Evolutionary conservation across 192 early-diverging fungal species (phyloP).

Genomic region (Coemansia reversa): DNA sequence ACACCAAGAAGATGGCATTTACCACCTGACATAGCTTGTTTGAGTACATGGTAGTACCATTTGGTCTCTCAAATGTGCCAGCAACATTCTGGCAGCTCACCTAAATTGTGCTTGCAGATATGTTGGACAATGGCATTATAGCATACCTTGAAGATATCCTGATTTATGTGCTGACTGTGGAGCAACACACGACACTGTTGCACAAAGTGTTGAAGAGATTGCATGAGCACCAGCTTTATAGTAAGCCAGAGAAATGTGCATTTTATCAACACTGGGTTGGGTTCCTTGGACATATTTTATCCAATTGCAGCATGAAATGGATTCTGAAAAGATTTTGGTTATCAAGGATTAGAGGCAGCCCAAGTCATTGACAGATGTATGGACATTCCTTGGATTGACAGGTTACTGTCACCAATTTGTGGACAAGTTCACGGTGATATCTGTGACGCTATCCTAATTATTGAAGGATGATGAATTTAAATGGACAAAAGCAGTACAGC

Average conservation of each 20-base stretch:
- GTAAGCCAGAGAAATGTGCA: slow-evolving; percentile 3
- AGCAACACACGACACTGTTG: slow-evolving; percentile 9
- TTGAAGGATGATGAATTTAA: slow-evolving; percentile 1
- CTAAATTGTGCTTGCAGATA: too few relatives aligned
- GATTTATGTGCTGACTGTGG: slow-evolving; percentile 14
- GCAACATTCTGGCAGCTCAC: too few relatives aligned
- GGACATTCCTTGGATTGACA: not conserved
- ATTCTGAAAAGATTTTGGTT: slow-evolving; percentile 5
- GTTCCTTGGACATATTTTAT: not conserved
- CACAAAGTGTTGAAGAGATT: slow-evolving; percentile 10
- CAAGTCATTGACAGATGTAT: not conserved
- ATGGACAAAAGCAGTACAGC: not conserved
- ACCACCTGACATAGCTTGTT: too few relatives aligned
- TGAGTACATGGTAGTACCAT: too few relatives aligned
- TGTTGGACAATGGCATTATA: too few relatives aligned
- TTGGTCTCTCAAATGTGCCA: too few relatives aligned
- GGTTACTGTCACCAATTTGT: slow-evolving; percentile 12
- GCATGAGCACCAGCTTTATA: not conserved
- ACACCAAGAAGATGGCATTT: too few relatives aligned
- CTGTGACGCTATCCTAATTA: slow-evolving; percentile 4
- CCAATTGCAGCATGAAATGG: not conserved
- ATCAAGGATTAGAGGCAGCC: not conserved
- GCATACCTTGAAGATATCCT: too few relatives aligned
- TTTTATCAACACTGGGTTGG: not conserved
- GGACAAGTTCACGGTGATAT: not conserved